Conservation (phyloP, 352 stramenopile species). For the Blastocystis sp. region DNA sequence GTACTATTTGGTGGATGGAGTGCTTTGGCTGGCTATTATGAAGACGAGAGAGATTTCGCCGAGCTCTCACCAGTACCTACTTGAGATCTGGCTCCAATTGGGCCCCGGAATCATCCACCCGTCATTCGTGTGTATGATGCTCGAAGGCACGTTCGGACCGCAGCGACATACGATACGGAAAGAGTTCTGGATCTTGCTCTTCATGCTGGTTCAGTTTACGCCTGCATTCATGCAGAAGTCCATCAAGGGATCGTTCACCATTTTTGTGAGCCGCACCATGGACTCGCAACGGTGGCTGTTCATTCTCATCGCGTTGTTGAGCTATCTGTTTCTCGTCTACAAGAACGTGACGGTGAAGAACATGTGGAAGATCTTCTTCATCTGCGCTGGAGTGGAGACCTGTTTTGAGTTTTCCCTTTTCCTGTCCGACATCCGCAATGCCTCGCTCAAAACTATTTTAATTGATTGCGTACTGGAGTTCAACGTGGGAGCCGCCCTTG, state of each 20-base stretch:
- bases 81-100: conserved; percentile 61
- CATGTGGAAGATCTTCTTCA: conserved; percentile 51
- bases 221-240: conserved; percentile 49
- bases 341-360: conserved; percentile 2
- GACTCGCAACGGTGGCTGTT: conserved; percentile 63
- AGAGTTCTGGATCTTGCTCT: conserved; percentile 60
- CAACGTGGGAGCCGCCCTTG: conserved; percentile 52
- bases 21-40: conserved; percentile 54
- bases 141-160: conserved; percentile 67
- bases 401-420: conserved; percentile 61
- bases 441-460: conserved; percentile 45
- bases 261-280: conserved; percentile 41
- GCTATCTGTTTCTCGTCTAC: conserved; percentile 53
- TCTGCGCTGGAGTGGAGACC: conserved; percentile 23
- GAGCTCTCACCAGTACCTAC: conserved; percentile 11
- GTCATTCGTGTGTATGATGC: conserved; percentile 56
- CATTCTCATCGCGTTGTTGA: conserved; percentile 13
- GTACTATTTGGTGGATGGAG: conserved; percentile 62
- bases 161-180: not conserved
- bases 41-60: conserved; percentile 8
- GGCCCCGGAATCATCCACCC: conserved; percentile 67
- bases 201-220: conserved; percentile 61
- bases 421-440: conserved; percentile 55
- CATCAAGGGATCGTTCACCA: not conserved
- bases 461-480: conserved; percentile 68